These are phyloP conservation scores for Anthracocystis walkeri DNA, from an alignment of 1,284 basidiomycete species.

Conservation along the genomic window DNA sequence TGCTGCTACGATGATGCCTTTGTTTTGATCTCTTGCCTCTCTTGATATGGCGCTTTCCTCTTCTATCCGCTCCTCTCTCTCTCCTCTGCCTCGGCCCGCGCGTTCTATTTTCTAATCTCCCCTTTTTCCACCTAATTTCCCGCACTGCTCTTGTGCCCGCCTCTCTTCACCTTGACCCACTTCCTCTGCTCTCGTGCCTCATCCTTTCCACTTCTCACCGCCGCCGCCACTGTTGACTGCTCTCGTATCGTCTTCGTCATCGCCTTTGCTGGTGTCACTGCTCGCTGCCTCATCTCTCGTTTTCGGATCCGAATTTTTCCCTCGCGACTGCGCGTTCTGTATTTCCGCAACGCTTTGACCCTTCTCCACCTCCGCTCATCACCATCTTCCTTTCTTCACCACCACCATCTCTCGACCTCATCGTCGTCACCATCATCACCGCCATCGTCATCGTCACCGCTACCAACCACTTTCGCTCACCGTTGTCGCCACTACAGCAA, in stretches of 20 bases:
- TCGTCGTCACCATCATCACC: slow-evolving; percentile 8
- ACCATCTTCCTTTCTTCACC: slow-evolving; percentile 4
- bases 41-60: slow-evolving; percentile 8
- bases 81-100: slow-evolving; percentile 25
- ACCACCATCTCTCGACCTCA: slow-evolving; percentile 9
- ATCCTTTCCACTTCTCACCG: not conserved
- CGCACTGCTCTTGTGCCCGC: slow-evolving; percentile 42
- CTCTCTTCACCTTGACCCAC: not conserved
- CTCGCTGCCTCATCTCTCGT: not conserved
- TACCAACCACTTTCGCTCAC: slow-evolving; percentile 1
- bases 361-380: slow-evolving; percentile 8
- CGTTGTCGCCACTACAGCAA: slow-evolving; percentile 19
- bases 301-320: slow-evolving; percentile 39
- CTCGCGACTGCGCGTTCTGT: slow-evolving; percentile 6
- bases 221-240: slow-evolving; percentile 17
- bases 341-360: slow-evolving; percentile 1
- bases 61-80: slow-evolving; percentile 11
- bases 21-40: slow-evolving; percentile 8
- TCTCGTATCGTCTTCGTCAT: slow-evolving; percentile 30
- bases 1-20: slow-evolving; percentile 9
- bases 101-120: slow-evolving; percentile 28
- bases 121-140: slow-evolving; percentile 33
- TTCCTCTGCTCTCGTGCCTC: slow-evolving; percentile 45
- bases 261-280: slow-evolving; percentile 28
- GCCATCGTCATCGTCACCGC: slow-evolving; percentile 8